Evolutionary conservation across 129 eudicot genomes (phyloP).

Genomic region (Erigeron canadensis): DNA sequence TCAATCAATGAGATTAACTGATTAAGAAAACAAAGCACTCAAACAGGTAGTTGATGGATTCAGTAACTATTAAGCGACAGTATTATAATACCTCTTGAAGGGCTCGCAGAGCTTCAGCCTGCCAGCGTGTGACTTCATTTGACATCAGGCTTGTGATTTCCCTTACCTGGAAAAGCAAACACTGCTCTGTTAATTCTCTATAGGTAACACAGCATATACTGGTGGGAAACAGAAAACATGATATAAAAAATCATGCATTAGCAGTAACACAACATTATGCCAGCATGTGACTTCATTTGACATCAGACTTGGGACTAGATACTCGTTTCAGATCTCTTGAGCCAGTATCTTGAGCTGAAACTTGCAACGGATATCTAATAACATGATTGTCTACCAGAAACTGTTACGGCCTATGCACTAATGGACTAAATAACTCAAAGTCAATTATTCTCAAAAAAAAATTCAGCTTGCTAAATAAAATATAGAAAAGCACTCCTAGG

Average conservation of each 20-base stretch:
- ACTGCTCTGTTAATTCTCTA: constrained; percentile 10
- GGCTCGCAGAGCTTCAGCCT: constrained; percentile 67
- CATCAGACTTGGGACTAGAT: neutral
- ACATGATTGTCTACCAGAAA: neutral
- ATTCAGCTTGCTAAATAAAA: too few relatives aligned
- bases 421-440: neutral
- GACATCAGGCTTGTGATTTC: constrained; percentile 43
- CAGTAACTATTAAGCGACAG: neutral
- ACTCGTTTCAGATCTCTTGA: too few relatives aligned
- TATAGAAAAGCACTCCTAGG: too few relatives aligned
- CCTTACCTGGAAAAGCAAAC: constrained; percentile 41
- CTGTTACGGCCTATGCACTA: neutral
- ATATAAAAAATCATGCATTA: neutral
- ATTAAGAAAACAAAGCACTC: neutral
- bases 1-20: neutral
- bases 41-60: neutral
- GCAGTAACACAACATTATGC: neutral
- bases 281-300: too few relatives aligned
- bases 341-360: too few relatives aligned
- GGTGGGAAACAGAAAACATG: neutral
- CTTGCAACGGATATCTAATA: too few relatives aligned
- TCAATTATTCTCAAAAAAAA: neutral
- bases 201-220: neutral
- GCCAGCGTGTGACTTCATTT: constrained; percentile 49
- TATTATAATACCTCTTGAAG: constrained; percentile 58